Conservation (phyloP, 176 grass and related monocot genomes). For the Oryza brachyantha region DNA sequence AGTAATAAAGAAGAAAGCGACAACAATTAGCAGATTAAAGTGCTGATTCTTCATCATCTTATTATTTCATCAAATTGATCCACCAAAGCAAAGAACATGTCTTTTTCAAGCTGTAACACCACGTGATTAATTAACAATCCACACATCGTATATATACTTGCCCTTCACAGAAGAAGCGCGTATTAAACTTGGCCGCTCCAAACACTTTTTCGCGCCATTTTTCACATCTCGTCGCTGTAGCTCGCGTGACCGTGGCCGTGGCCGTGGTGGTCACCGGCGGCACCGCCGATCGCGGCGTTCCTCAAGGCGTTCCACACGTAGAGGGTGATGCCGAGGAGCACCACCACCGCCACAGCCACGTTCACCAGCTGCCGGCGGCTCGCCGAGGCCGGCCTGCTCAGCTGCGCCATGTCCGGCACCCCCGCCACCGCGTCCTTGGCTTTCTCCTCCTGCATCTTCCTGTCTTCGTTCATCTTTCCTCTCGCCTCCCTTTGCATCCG, state of each 20-base stretch:
- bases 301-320: slow-evolving; percentile 50
- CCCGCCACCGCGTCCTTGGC: background rate
- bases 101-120: background rate
- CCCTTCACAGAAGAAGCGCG: background rate
- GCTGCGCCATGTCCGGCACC: background rate
- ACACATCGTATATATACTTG: background rate
- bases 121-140: background rate
- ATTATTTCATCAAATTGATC: slow-evolving; percentile 14
- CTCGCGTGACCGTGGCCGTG: background rate
- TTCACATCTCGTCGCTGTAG: slow-evolving; percentile 45
- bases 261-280: too few relatives aligned
- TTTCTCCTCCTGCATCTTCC: background rate
- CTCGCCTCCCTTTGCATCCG: background rate
- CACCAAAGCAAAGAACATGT: slow-evolving; percentile 2
- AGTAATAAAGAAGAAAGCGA: background rate
- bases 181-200: background rate
- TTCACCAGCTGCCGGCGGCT: slow-evolving; percentile 51
- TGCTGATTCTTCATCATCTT: background rate
- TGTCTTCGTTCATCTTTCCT: slow-evolving; percentile 16
- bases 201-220: background rate
- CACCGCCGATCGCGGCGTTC: slow-evolving; percentile 22
- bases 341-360: slow-evolving; percentile 49
- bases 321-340: slow-evolving; percentile 50
- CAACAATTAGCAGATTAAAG: background rate
- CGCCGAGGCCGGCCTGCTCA: background rate